A percentile compares a stretch with the other conserved stretches of the same genome.
Conservation (phyloP, 805 yeast genomes). For the Nakazawaea siamensis region DNA sequence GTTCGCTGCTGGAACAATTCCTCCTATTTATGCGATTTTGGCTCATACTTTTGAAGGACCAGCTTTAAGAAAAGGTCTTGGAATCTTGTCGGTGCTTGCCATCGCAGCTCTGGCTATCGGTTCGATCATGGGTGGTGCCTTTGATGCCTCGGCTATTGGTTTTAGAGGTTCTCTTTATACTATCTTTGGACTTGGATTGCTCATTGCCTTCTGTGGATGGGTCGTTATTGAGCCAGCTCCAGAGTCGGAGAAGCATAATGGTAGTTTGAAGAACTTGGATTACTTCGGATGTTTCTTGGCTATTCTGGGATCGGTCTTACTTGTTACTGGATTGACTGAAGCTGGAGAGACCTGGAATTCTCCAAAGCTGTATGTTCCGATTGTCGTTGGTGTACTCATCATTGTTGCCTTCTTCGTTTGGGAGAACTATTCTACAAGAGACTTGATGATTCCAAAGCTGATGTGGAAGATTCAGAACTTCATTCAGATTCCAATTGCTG, state of each 20-base stretch:
- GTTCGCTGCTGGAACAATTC: constrained; percentile 25
- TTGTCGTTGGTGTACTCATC: constrained; percentile 28
- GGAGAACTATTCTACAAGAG: constrained; percentile 18
- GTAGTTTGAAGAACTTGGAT: constrained; percentile 23
- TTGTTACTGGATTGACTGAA: constrained; percentile 36
- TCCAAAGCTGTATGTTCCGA: constrained; percentile 33
- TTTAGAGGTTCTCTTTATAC: constrained; percentile 31
- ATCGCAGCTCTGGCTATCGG: constrained; percentile 30
- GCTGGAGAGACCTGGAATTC: constrained; percentile 35
- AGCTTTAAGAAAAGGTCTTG: constrained; percentile 19
- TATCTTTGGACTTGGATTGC: constrained; percentile 23
- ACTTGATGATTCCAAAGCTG: constrained; percentile 21
- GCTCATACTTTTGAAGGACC: constrained; percentile 22
- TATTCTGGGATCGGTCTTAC: constrained; percentile 27
- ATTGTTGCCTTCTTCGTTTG: constrained; percentile 19
- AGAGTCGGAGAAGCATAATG: constrained; percentile 14
- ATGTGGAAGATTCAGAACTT: constrained; percentile 20
- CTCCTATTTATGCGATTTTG: constrained; percentile 25
- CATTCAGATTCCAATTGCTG: constrained; percentile 14
- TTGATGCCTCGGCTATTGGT: constrained; percentile 26
- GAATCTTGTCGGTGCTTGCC: constrained; percentile 18
- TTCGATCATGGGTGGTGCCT: constrained; percentile 35
- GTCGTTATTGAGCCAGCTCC: constrained; percentile 23
- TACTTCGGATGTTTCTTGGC: constrained; percentile 25
- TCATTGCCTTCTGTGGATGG: constrained; percentile 16